Evolutionary conservation across 2,329 filamentous ascomycete species (phyloP).

Genomic region (Penicillium sp.): DNA sequence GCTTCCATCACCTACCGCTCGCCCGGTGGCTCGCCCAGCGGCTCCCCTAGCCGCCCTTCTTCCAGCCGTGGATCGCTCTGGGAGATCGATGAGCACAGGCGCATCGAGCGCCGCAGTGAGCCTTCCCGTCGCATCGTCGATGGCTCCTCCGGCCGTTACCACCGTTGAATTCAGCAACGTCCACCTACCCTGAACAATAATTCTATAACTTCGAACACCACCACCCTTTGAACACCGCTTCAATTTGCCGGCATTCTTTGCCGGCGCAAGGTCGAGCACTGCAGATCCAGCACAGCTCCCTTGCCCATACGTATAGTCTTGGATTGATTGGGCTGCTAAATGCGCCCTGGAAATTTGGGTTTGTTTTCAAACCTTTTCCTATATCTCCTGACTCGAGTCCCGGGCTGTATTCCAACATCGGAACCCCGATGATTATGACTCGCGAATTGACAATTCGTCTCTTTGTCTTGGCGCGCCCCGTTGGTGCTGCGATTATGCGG

Average conservation of each 20-base stretch:
- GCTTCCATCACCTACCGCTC: slow-evolving; percentile 37
- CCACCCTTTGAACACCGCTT: slow-evolving; percentile 1
- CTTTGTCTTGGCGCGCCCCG: neutral
- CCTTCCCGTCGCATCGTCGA: slow-evolving; percentile 27
- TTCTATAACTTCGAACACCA: neutral
- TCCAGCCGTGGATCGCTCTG: slow-evolving; percentile 41
- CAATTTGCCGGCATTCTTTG: slow-evolving; percentile 11
- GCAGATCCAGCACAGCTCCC: neutral
- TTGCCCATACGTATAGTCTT: slow-evolving; percentile 4
- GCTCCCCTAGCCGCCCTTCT: slow-evolving; percentile 36
- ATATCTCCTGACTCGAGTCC: slow-evolving; percentile 7
- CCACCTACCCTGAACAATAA: too few relatives aligned
- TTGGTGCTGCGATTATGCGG: neutral
- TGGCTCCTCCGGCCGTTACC: slow-evolving; percentile 24
- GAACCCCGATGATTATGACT: slow-evolving; percentile 3
- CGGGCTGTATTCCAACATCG: neutral
- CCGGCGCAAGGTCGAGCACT: neutral
- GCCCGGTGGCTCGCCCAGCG: slow-evolving; percentile 33
- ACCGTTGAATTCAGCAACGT: slow-evolving; percentile 22
- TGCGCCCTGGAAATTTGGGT: slow-evolving; percentile 6
- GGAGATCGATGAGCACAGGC: slow-evolving; percentile 34
- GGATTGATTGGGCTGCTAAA: slow-evolving; percentile 9
- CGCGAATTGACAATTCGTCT: slow-evolving; percentile 1
- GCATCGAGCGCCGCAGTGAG: slow-evolving; percentile 34
- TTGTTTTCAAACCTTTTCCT: neutral